A percentile compares a stretch with the other conserved stretches of the same genome.
phyloP scores from a whole-genome alignment of 2,329 filamentous ascomycete species.

The Berkeleyomyces basicola region DNA sequence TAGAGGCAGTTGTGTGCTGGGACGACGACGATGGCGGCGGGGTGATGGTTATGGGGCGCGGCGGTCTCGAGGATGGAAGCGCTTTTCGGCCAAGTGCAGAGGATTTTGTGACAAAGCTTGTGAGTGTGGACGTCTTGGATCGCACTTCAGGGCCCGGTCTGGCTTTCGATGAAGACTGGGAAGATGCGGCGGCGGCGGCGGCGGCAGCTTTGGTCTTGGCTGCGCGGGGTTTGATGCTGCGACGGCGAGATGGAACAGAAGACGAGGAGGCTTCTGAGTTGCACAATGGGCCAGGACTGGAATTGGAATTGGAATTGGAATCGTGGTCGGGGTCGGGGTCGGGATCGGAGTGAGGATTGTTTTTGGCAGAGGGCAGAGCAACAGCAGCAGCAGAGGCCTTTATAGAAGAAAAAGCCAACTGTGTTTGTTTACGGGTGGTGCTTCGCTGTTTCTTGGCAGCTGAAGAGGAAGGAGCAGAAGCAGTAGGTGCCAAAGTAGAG shows the following conservation, averaged over 20 bases:
- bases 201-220: slow-evolving; percentile 10
- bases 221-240: slow-evolving; percentile 9
- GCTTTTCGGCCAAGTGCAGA: slow-evolving; percentile 4
- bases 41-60: slow-evolving; percentile 6
- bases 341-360: background rate
- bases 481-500: background rate
- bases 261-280: background rate
- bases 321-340: background rate
- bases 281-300: background rate
- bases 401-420: slow-evolving; percentile 8
- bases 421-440: slow-evolving; percentile 5
- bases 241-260: slow-evolving; percentile 1
- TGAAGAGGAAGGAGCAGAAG: background rate
- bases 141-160: background rate
- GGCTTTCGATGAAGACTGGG: background rate
- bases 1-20: background rate
- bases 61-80: background rate
- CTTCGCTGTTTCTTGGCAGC: background rate
- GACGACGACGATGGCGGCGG: background rate
- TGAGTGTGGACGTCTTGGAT: slow-evolving; percentile 3
- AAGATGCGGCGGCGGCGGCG: slow-evolving; percentile 4
- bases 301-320: background rate
- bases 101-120: slow-evolving; percentile 7
- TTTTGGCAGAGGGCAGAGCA: background rate
- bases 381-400: slow-evolving; percentile 5